Percentiles rank a stretch among this genome's conserved stretches.
phyloP scores from a whole-genome alignment of 805 yeast species.

The Candida ficus region DNA sequence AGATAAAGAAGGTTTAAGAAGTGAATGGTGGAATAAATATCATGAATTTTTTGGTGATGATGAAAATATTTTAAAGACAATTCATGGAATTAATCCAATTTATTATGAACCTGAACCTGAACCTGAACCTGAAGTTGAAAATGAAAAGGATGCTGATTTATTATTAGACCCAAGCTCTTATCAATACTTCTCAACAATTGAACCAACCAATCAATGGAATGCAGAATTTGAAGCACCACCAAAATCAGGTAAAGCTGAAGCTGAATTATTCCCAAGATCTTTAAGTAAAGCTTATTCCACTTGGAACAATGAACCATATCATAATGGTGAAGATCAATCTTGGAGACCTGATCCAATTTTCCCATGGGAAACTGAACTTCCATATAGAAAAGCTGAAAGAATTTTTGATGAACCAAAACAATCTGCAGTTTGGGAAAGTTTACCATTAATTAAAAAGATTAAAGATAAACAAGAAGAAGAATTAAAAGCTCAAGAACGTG shows the following conservation, averaged over 20 bases:
- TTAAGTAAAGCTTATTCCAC: neutral
- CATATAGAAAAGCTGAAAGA: constrained; percentile 15
- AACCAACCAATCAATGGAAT: constrained; percentile 33
- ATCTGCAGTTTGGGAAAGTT: constrained; percentile 17
- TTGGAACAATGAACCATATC: constrained; percentile 2
- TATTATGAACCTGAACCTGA: constrained; percentile 10
- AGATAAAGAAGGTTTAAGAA: constrained; percentile 14
- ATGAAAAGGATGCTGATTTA: constrained; percentile 6
- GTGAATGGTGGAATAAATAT: constrained; percentile 23
- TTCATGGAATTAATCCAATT: constrained; percentile 23
- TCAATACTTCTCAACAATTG: constrained; percentile 17
- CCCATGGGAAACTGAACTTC: constrained; percentile 27
- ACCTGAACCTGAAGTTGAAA: neutral
- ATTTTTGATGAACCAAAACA: constrained; percentile 17
- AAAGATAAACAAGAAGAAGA: constrained; percentile 13
- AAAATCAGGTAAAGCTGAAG: constrained; percentile 24
- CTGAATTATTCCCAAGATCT: constrained; percentile 19
- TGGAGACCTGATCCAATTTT: constrained; percentile 23
- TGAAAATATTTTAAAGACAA: constrained; percentile 11
- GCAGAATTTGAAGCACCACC: constrained; percentile 42
- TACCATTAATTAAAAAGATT: constrained; percentile 20
- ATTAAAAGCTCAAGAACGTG: constrained; percentile 6
- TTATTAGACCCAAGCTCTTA: constrained; percentile 21
- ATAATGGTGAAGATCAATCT: neutral
- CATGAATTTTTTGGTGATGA: constrained; percentile 18